phyloP scores from a whole-genome alignment of 164 flowering plant species.

The grape (Vitis vinifera) region DNA sequence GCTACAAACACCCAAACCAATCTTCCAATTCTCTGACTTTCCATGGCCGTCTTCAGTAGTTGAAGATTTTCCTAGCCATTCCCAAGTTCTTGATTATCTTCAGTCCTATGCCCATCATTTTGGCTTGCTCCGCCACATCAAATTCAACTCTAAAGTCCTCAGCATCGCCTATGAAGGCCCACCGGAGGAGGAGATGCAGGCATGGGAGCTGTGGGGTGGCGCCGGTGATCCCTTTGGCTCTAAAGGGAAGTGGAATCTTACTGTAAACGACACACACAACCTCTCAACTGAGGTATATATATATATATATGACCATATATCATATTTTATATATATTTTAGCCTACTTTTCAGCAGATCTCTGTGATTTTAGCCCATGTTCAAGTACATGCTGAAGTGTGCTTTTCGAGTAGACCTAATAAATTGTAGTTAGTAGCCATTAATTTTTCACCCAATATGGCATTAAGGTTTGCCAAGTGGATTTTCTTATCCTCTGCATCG shows the following conservation, averaged over 20 bases:
- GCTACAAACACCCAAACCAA: slow-evolving; percentile 24
- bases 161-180: slow-evolving; percentile 11
- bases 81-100: slow-evolving; percentile 18
- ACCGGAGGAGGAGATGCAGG: slow-evolving; percentile 8
- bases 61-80: slow-evolving; percentile 14
- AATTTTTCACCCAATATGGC: no score
- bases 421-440: no score
- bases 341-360: no score
- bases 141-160: slow-evolving; percentile 16
- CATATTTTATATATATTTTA: no score
- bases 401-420: no score
- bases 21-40: slow-evolving; percentile 34
- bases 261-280: slow-evolving; percentile 9
- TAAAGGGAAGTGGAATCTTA: slow-evolving; percentile 16
- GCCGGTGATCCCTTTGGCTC: slow-evolving; percentile 14
- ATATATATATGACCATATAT: no score
- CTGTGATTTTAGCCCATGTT: no score
- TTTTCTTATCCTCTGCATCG: slow-evolving; percentile 48
- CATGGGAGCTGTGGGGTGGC: slow-evolving; percentile 20
- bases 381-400: no score
- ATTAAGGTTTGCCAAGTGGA: slow-evolving; percentile 34
- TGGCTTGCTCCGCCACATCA: not conserved
- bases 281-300: slow-evolving; percentile 19
- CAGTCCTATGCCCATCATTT: slow-evolving; percentile 23
- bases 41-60: slow-evolving; percentile 36